Conservation (phyloP, 75 land plant genomes). For the Picea glauca region DNA sequence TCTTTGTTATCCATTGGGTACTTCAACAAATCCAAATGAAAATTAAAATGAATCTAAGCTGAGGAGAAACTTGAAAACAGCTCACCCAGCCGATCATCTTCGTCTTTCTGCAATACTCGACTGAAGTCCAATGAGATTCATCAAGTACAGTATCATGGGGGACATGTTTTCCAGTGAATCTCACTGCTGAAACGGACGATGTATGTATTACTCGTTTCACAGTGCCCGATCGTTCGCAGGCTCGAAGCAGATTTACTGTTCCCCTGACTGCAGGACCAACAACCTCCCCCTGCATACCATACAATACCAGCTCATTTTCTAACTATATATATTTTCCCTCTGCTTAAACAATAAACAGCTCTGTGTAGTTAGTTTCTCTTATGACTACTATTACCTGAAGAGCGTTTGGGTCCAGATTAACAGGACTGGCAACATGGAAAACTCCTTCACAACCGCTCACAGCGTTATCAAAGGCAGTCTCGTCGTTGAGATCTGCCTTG, state of each 20-base stretch:
- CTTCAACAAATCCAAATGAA: background rate
- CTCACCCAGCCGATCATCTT: constrained; percentile 34
- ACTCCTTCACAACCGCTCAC: constrained; percentile 37
- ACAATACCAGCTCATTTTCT: background rate
- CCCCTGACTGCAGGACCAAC: background rate
- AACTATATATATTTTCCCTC: background rate
- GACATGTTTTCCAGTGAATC: constrained; percentile 2
- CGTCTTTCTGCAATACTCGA: constrained; percentile 15
- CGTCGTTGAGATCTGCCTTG: constrained; percentile 34
- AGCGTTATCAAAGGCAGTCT: constrained; percentile 25
- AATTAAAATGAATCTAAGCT: background rate
- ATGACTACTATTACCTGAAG: constrained; percentile 14
- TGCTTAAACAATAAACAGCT: background rate
- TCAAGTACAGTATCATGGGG: constrained; percentile 13
- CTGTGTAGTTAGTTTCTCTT: background rate
- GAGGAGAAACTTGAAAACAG: background rate
- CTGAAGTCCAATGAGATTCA: constrained; percentile 7
- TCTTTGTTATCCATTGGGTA: too few relatives aligned
- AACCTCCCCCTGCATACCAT: background rate
- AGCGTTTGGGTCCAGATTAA: constrained; percentile 14
- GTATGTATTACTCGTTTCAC: constrained; percentile 1
- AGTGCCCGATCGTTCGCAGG: background rate
- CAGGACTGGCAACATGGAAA: constrained; percentile 40
- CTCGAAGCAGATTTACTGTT: background rate
- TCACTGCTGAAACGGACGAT: constrained; percentile 1